Percentiles rank a stretch among this genome's conserved stretches.
These are phyloP conservation scores for Trichomonas tenax DNA, from an alignment of 208 protist genomes.

Conservation along the genomic window DNA sequence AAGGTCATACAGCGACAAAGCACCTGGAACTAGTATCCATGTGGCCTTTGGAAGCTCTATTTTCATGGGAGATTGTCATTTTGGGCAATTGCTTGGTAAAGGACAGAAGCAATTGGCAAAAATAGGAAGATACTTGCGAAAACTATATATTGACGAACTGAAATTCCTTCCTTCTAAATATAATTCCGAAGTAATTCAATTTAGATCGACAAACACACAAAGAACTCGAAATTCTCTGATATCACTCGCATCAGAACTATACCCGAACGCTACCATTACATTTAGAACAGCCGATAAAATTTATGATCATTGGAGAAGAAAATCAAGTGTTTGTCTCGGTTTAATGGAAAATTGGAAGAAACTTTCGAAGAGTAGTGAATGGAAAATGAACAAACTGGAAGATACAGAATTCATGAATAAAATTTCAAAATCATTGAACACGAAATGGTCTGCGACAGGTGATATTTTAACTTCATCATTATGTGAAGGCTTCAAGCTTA, in stretches of 20 bases:
- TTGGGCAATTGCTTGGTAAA: not conserved
- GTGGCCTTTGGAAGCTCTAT: not conserved
- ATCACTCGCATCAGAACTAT: not conserved
- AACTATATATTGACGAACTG: not conserved
- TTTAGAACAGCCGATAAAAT: not conserved
- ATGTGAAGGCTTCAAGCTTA: not conserved
- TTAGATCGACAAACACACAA: not conserved
- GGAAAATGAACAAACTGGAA: not conserved
- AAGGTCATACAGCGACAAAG: not conserved
- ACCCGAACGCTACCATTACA: not conserved
- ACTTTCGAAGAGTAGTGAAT: not conserved
- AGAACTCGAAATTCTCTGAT: not conserved
- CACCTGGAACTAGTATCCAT: not conserved
- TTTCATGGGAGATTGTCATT: not conserved
- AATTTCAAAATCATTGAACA: not conserved
- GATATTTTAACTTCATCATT: not conserved
- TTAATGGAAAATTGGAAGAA: not conserved
- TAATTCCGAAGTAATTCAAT: not conserved
- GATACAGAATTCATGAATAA: not conserved
- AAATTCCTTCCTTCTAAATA: not conserved
- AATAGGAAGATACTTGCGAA: not conserved
- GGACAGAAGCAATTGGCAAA: not conserved
- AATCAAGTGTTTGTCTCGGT: not conserved
- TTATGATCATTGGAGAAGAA: not conserved
- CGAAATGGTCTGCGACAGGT: not conserved